Evolutionary conservation across 2,329 filamentous ascomycete genomes (phyloP), one percentile per base, ranked within the genome.

Genomic region (Sporothrix brunneoviolacea): DNA sequence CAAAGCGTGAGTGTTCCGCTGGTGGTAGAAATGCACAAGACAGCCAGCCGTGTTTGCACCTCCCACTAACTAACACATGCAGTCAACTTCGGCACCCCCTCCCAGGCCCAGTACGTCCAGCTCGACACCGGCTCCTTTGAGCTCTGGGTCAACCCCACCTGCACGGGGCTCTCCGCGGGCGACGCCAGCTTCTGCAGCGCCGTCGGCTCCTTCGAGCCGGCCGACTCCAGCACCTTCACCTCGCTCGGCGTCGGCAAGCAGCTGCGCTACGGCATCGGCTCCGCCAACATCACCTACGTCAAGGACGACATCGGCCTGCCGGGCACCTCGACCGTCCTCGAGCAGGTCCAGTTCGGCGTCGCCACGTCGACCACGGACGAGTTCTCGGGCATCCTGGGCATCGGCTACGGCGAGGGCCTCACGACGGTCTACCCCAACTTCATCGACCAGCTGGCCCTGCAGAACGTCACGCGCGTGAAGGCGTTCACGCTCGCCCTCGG

Each of bases 401-500:
- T 93, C 50, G 88, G 88, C 21, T 88, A 88, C 62, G 72, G 79
- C 3, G 42, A 66, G 12, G 72, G 70, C 32, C 56, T 69, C 46
- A 75, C 71, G 22, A 73, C 70, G 3, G 59, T 55, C 8, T 79
- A 79, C 59, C 68, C 63, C 54, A 78, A 76, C 61, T 71, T 79
- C 50, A 58, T 79, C 55, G 76, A 79, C 61, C 66, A 76, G 59
- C 65, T 79, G 36, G 62, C 60, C 13, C 58, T 67, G 2, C 75
- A 77, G 54, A 76, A 75, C 19, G 59, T 77, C 32, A 86, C 82
- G 28, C 67, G 70, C 16, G 79, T 77, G 12, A 79, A 78, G 57
- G 80, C 82, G 2, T 86, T 84, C 61, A 83, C 79, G 55, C 65
- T 88, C 18, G 84, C 80, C 54, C 70, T 86, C 16, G 82, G 84